Evolutionary conservation across 1,284 basidiomycete species (phyloP).

Genomic region (Ustilago xerochloae): DNA sequence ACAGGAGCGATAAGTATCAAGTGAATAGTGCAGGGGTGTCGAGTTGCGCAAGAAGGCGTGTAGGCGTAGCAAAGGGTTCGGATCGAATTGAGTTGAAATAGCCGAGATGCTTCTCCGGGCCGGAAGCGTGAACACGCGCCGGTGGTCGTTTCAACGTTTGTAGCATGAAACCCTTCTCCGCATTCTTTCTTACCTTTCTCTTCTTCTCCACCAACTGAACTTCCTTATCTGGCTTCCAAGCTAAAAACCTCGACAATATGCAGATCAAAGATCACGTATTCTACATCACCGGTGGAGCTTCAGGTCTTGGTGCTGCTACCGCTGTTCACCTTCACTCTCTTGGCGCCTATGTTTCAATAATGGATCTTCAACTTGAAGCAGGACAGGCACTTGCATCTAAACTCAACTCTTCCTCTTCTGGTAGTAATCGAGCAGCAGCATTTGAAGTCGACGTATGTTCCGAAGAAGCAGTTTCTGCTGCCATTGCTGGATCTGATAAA

Average conservation of each 20-base stretch:
- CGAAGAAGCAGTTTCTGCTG: conserved; percentile 54
- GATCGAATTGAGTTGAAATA: not conserved
- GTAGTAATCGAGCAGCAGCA: conserved; percentile 32
- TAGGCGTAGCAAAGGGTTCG: not conserved
- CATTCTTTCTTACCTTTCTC: not conserved
- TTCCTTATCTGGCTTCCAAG: not conserved
- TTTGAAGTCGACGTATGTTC: conserved; percentile 63
- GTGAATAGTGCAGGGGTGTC: not conserved
- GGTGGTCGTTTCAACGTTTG: no score
- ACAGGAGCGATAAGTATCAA: not conserved
- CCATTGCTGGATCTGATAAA: conserved; percentile 51
- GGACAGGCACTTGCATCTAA: conserved; percentile 29
- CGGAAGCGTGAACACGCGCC: not conserved
- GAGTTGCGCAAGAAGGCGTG: not conserved
- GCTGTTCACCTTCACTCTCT: conserved; percentile 38
- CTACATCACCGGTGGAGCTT: conserved; percentile 63
- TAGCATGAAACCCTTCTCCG: no score
- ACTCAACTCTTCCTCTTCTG: conserved; percentile 24
- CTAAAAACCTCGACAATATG: conserved; percentile 32
- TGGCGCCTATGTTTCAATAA: conserved; percentile 59
- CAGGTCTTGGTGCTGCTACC: conserved; percentile 66
- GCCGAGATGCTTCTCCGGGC: not conserved
- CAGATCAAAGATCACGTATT: conserved; percentile 53
- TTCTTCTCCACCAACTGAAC: not conserved
- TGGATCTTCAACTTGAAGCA: conserved; percentile 54